Evolutionary conservation across 257 asterid species (phyloP).

Genomic region (Nicotiana paniculata): DNA sequence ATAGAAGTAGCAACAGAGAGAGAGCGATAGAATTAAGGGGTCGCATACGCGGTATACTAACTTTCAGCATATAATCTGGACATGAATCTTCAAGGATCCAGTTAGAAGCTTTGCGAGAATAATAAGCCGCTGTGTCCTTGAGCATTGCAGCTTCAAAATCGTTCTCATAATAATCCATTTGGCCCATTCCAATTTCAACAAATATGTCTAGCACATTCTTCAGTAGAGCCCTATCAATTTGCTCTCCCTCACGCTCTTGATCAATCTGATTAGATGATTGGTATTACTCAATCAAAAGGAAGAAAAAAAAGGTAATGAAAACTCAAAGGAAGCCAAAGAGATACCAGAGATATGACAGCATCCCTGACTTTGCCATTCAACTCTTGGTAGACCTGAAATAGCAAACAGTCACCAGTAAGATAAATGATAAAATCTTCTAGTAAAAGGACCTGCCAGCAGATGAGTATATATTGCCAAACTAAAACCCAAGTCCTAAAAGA

Average conservation of each 20-base stretch:
- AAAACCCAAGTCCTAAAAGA: slow-evolving; percentile 3
- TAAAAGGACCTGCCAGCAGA: slow-evolving; percentile 1
- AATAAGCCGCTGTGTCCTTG: slow-evolving; percentile 83
- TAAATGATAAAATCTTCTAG: background rate
- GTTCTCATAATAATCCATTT: slow-evolving; percentile 74
- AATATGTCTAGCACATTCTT: slow-evolving; percentile 92
- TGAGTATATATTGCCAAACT: background rate
- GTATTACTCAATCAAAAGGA: background rate
- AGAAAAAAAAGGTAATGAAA: background rate
- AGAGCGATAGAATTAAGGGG: background rate
- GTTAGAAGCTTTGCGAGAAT: slow-evolving; percentile 94
- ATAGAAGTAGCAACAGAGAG: background rate
- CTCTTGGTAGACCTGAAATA: slow-evolving; percentile 76
- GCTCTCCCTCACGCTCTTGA: slow-evolving; percentile 99
- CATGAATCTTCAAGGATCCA: slow-evolving; percentile 99
- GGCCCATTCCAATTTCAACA: slow-evolving; percentile 97
- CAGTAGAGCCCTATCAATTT: slow-evolving; percentile 83
- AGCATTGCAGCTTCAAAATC: slow-evolving; percentile 90
- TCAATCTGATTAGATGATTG: slow-evolving; percentile 48
- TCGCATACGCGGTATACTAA: slow-evolving; percentile 16
- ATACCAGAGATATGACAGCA: slow-evolving; percentile 93
- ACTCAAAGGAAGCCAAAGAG: slow-evolving; percentile 11
- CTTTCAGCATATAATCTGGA: slow-evolving; percentile 96
- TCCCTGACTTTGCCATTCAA: slow-evolving; percentile 74
- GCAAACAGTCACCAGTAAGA: slow-evolving; percentile 5